These are phyloP conservation scores for Cladosporium phlei DNA, from an alignment of 2,329 filamentous ascomycete genomes.

Conservation along the genomic window DNA sequence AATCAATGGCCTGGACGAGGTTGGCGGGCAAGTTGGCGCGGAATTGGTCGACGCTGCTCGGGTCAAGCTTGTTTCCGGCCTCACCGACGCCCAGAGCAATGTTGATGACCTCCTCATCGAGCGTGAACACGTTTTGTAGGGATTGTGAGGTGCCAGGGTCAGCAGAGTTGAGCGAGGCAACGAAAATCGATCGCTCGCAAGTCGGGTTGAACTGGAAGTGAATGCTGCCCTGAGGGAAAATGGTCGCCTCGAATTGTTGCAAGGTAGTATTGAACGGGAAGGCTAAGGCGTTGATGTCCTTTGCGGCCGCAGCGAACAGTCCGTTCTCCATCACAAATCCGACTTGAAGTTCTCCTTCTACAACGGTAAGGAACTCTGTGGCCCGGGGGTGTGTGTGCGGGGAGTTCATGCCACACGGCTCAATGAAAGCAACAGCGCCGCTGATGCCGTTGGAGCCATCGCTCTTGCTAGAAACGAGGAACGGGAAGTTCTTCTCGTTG, in stretches of 20 bases:
- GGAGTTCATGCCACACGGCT: slow-evolving; percentile 44
- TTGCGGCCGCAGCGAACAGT: slow-evolving; percentile 30
- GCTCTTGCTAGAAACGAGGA: too few relatives aligned
- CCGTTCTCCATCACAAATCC: slow-evolving; percentile 47
- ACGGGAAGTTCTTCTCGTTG: slow-evolving; percentile 38
- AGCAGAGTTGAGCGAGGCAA: slow-evolving; percentile 41
- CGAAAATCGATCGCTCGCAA: slow-evolving; percentile 41
- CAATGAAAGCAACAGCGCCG: slow-evolving; percentile 37
- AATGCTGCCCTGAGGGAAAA: slow-evolving; percentile 44
- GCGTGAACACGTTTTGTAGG: slow-evolving; percentile 42
- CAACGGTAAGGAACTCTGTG: slow-evolving; percentile 44
- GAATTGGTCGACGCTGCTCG: slow-evolving; percentile 12
- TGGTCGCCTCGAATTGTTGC: slow-evolving; percentile 41
- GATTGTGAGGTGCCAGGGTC: slow-evolving; percentile 41
- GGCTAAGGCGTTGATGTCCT: slow-evolving; percentile 17
- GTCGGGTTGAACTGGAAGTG: slow-evolving; percentile 48
- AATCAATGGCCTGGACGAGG: slow-evolving; percentile 8
- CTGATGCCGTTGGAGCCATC: slow-evolving; percentile 36
- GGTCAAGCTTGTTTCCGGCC: slow-evolving; percentile 1
- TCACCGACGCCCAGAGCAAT: slow-evolving; percentile 31
- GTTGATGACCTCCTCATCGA: slow-evolving; percentile 34
- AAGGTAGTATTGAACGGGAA: slow-evolving; percentile 39
- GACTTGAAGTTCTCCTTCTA: slow-evolving; percentile 37
- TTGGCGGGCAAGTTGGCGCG: slow-evolving; percentile 13
- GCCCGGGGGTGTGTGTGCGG: slow-evolving; percentile 47